These are phyloP conservation scores for Metschnikowia baotianmanensis DNA, from an alignment of 805 yeast genomes.

Conservation along the genomic window DNA sequence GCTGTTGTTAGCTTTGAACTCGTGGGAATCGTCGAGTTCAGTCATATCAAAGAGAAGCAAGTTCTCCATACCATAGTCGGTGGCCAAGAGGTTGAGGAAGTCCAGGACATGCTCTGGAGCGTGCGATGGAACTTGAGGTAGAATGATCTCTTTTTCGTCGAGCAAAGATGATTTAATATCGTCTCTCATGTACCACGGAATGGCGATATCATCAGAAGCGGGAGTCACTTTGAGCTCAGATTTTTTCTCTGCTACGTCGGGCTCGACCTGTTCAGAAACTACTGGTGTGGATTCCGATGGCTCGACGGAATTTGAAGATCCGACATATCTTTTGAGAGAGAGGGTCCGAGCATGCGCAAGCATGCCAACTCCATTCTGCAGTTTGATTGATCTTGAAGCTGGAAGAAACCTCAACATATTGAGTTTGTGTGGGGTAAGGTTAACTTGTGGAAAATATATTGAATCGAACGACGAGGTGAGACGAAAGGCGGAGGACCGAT, in stretches of 20 bases:
- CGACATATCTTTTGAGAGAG: too few relatives aligned
- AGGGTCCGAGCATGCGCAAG: too few relatives aligned
- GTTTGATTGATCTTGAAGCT: too few relatives aligned
- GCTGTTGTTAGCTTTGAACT: slow-evolving; percentile 27
- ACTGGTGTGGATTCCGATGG: too few relatives aligned
- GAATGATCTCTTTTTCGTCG: slow-evolving; percentile 20
- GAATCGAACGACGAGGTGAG: too few relatives aligned
- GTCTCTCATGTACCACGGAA: slow-evolving; percentile 65
- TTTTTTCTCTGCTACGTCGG: background rate
- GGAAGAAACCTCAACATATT: too few relatives aligned
- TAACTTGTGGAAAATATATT: too few relatives aligned
- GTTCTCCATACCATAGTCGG: slow-evolving; percentile 65
- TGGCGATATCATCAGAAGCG: slow-evolving; percentile 2
- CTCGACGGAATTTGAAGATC: too few relatives aligned
- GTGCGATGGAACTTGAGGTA: slow-evolving; percentile 59
- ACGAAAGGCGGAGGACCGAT: too few relatives aligned
- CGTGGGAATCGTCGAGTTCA: slow-evolving; percentile 30
- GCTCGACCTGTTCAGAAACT: too few relatives aligned
- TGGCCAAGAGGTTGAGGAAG: slow-evolving; percentile 47
- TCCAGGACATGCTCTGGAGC: slow-evolving; percentile 53
- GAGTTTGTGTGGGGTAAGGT: too few relatives aligned
- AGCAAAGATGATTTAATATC: slow-evolving; percentile 33
- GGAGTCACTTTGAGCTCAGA: background rate
- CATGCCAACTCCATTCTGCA: too few relatives aligned
- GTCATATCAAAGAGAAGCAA: slow-evolving; percentile 64